Evolutionary conservation across 2,329 filamentous ascomycete species (phyloP).

Genomic region (Botryotinia convoluta): DNA sequence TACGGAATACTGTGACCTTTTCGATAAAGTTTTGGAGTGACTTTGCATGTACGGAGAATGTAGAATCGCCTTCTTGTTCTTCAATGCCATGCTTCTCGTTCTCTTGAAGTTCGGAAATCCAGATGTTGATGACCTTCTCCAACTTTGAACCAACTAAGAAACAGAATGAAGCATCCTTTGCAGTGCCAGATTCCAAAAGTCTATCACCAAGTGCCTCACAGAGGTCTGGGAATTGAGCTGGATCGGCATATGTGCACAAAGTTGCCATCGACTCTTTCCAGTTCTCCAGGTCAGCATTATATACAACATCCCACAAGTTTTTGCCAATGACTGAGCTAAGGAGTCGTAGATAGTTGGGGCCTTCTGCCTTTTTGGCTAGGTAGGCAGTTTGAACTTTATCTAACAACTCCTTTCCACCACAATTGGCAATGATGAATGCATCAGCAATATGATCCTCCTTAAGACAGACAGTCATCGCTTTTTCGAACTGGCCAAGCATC

Average conservation of each 20-base stretch:
- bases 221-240: conserved; percentile 86
- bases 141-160: conserved; percentile 94
- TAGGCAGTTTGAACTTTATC: conserved; percentile 93
- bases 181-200: conserved; percentile 71
- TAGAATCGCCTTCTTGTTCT: conserved; percentile 67
- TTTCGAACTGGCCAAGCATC: conserved; percentile 86
- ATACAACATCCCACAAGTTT: conserved; percentile 96
- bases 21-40: conserved; percentile 92
- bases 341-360: conserved; percentile 88
- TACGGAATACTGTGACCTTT: conserved; percentile 95
- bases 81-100: conserved; percentile 73
- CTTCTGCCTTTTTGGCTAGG: conserved; percentile 74
- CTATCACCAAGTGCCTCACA: conserved; percentile 94
- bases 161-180: conserved; percentile 94
- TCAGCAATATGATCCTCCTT: conserved; percentile 89
- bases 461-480: conserved; percentile 83
- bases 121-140: conserved; percentile 94
- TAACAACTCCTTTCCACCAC: conserved; percentile 86
- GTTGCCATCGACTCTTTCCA: conserved; percentile 98
- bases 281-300: conserved; percentile 87
- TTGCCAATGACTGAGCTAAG: conserved; percentile 90
- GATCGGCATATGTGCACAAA: conserved; percentile 90
- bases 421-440: conserved; percentile 97
- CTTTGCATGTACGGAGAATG: conserved; percentile 87
- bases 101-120: conserved; percentile 86